Evolutionary conservation across 345 rosid species (phyloP).

Genomic region (Gossypium australe): DNA sequence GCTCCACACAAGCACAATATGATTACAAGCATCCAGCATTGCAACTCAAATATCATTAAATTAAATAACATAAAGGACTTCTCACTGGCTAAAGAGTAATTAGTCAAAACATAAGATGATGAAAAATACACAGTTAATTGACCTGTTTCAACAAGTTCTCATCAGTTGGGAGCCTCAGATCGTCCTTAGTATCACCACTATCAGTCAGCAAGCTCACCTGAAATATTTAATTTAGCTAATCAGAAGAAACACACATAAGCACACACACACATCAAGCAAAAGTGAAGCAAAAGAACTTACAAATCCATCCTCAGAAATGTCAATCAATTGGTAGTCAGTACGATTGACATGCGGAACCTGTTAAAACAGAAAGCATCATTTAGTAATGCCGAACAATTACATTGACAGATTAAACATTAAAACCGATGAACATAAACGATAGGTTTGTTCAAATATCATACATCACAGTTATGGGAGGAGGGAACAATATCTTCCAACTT

Average conservation of each 20-base stretch:
- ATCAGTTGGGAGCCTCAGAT: conserved; percentile 42
- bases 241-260: background rate
- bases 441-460: background rate
- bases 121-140: background rate
- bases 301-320: conserved; percentile 64
- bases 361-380: background rate
- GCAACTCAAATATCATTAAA: background rate
- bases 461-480: conserved; percentile 62
- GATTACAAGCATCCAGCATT: background rate
- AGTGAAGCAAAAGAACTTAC: background rate
- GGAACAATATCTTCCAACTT: conserved; percentile 75
- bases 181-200: conserved; percentile 37
- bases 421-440: background rate
- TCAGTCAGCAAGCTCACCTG: conserved; percentile 38
- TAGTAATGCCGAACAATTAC: background rate
- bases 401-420: background rate
- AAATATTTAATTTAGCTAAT: background rate
- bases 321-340: conserved; percentile 58
- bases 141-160: conserved; percentile 31
- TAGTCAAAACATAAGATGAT: background rate
- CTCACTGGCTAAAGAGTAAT: background rate
- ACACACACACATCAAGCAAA: background rate
- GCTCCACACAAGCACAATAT: background rate
- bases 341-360: conserved; percentile 59
- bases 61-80: background rate